Evolutionary conservation across 2,329 filamentous ascomycete species (phyloP).

Genomic region (Penicillium digitatum): DNA sequence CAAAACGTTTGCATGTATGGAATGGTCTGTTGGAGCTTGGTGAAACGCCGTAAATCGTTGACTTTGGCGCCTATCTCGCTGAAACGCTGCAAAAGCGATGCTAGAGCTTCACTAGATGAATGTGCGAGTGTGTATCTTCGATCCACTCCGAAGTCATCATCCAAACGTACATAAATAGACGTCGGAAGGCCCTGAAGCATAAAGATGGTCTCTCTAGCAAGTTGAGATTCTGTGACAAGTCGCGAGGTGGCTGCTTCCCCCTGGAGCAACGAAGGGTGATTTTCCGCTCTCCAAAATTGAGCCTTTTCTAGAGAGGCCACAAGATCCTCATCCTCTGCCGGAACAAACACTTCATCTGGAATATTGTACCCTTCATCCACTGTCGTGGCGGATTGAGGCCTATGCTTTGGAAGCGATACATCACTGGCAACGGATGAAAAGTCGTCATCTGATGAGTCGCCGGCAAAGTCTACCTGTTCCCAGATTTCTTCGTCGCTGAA

Average conservation of each 20-base stretch:
- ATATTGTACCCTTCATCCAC: slow-evolving; percentile 34
- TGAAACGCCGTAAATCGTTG: slow-evolving; percentile 50
- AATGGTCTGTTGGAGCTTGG: slow-evolving; percentile 44
- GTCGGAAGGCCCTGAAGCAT: slow-evolving; percentile 80
- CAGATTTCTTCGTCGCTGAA: slow-evolving; percentile 47
- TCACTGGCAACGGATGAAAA: slow-evolving; percentile 34
- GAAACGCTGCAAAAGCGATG: slow-evolving; percentile 41
- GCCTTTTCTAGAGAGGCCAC: slow-evolving; percentile 39
- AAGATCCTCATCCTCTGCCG: slow-evolving; percentile 33
- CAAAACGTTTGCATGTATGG: slow-evolving; percentile 69
- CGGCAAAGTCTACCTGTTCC: slow-evolving; percentile 40
- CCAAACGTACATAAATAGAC: slow-evolving; percentile 58
- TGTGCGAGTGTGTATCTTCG: slow-evolving; percentile 36
- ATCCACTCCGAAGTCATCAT: slow-evolving; percentile 36
- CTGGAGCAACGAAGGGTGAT: slow-evolving; percentile 14
- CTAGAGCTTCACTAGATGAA: slow-evolving; percentile 31
- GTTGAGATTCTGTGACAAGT: slow-evolving; percentile 64
- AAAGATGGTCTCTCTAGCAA: slow-evolving; percentile 72
- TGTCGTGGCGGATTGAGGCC: slow-evolving; percentile 27
- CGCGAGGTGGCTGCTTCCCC: slow-evolving; percentile 22
- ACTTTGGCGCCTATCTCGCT: slow-evolving; percentile 49
- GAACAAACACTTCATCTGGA: slow-evolving; percentile 32
- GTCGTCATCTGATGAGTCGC: slow-evolving; percentile 40
- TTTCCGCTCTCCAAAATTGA: slow-evolving; percentile 48
- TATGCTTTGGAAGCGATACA: slow-evolving; percentile 25